A percentile compares a stretch with the other conserved stretches of the same genome.
phyloP scores from a whole-genome alignment of 2,329 filamentous ascomycete species.

The Botrytis medusae region DNA sequence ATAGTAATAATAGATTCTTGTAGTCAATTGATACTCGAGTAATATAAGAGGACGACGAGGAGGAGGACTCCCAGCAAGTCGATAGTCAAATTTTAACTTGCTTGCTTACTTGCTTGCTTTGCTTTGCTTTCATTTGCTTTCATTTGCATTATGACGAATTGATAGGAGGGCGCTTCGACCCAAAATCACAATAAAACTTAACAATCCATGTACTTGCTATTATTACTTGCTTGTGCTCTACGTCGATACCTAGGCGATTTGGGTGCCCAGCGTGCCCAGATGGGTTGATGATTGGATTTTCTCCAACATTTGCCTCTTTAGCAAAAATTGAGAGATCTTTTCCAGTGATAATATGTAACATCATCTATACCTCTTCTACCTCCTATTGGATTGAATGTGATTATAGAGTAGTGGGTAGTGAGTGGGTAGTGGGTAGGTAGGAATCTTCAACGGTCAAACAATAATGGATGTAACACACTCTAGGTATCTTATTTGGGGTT shows the following conservation, averaged over 20 bases:
- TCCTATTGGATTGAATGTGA: neutral
- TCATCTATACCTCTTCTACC: neutral
- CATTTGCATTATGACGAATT: neutral
- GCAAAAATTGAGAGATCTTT: no score
- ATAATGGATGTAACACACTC: neutral
- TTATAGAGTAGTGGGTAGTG: neutral
- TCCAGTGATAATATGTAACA: neutral
- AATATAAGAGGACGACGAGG: neutral
- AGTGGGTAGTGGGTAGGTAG: neutral
- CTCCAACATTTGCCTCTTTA: neutral
- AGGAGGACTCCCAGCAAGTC: neutral
- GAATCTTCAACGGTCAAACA: neutral
- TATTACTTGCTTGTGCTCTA: neutral
- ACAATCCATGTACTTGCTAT: neutral
- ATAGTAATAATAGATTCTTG: neutral
- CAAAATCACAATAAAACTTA: neutral
- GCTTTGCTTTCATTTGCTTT: neutral
- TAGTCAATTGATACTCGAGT: neutral
- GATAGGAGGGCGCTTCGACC: conserved; percentile 9
- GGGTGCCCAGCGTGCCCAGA: neutral
- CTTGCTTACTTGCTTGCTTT: neutral
- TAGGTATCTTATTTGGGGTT: neutral
- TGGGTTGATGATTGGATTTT: neutral
- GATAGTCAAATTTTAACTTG: neutral
- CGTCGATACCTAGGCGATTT: neutral